Conservation (phyloP, 2,329 filamentous ascomycete species). For the Pseudogymnoascus verrucosus region DNA sequence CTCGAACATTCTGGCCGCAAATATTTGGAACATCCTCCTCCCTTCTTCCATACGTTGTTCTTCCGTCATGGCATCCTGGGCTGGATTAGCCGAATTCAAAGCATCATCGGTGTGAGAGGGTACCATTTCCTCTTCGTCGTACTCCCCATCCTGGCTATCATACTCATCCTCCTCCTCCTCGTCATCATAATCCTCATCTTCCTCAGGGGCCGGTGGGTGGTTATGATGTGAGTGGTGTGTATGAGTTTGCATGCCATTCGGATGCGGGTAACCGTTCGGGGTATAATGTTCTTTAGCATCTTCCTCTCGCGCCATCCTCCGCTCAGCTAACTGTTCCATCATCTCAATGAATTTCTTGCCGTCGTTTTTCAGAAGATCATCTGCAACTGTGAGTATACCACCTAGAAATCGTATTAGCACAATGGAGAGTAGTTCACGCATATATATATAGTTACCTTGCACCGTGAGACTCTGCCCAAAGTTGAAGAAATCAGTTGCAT, state of each 20-base stretch:
- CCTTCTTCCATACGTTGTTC: constrained; percentile 99
- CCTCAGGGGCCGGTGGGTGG: constrained; percentile 64
- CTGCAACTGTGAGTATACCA: constrained; percentile 96
- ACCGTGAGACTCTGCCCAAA: constrained; percentile 97
- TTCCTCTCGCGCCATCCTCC: constrained; percentile 93
- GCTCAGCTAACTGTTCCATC: constrained; percentile 99
- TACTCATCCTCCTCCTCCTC: constrained; percentile 58
- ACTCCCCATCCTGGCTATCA: constrained; percentile 55
- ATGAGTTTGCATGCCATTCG: constrained; percentile 46
- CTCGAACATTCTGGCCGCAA: constrained; percentile 98
- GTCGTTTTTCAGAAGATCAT: constrained; percentile 97
- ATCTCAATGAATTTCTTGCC: constrained; percentile 99
- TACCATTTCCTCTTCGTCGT: constrained; percentile 72
- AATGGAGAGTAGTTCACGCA: constrained; percentile 12
- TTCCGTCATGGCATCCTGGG: constrained; percentile 89
- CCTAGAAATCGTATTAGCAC: constrained; percentile 46
- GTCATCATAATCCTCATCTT: constrained; percentile 66
- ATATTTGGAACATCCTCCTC: constrained; percentile 97
- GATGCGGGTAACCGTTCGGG: constrained; percentile 49
- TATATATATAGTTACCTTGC: constrained; percentile 44
- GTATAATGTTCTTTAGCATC: constrained; percentile 62
- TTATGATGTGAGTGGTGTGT: constrained; percentile 17
- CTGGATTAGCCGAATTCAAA: constrained; percentile 29
- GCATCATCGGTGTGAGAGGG: constrained; percentile 14
- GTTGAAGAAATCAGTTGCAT: constrained; percentile 82